Conservation (phyloP, 106 monocot species). For the Dactylorhiza incarnata region DNA sequence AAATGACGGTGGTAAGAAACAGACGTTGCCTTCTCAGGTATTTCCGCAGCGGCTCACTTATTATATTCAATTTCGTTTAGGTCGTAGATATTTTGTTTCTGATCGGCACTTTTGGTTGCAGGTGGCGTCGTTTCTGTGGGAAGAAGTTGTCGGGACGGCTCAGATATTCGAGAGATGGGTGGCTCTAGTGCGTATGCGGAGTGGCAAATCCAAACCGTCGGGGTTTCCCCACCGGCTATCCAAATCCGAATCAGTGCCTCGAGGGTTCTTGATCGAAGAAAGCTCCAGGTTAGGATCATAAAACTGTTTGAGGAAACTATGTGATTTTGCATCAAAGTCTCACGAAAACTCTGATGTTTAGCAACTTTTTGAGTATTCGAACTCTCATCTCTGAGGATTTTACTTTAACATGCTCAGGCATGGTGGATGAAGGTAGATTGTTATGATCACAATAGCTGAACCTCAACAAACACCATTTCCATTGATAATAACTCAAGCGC, state of each 20-base stretch:
- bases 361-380: not conserved
- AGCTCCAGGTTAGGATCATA: not conserved
- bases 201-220: slow-evolving; percentile 17
- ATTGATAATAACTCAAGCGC: no score
- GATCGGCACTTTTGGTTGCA: not conserved
- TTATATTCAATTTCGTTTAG: slow-evolving; percentile 2
- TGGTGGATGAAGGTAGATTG: no score
- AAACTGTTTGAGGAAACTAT: not conserved
- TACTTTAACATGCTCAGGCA: not conserved
- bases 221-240: slow-evolving; percentile 20
- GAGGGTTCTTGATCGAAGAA: slow-evolving; percentile 3
- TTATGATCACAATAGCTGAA: no score
- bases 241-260: slow-evolving; percentile 9
- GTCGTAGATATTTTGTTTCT: slow-evolving; percentile 1
- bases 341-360: no score
- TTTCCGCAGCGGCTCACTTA: not conserved
- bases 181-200: slow-evolving; percentile 21
- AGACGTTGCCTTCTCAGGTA: slow-evolving; percentile 14
- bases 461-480: no score
- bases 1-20: slow-evolving; percentile 16
- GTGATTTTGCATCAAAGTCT: no score
- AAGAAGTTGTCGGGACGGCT: slow-evolving; percentile 11
- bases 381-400: not conserved
- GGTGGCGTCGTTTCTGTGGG: slow-evolving; percentile 22
- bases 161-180: slow-evolving; percentile 22